Conservation (phyloP, 1,284 basidiomycete species). For the Gymnopus androsaceus region DNA sequence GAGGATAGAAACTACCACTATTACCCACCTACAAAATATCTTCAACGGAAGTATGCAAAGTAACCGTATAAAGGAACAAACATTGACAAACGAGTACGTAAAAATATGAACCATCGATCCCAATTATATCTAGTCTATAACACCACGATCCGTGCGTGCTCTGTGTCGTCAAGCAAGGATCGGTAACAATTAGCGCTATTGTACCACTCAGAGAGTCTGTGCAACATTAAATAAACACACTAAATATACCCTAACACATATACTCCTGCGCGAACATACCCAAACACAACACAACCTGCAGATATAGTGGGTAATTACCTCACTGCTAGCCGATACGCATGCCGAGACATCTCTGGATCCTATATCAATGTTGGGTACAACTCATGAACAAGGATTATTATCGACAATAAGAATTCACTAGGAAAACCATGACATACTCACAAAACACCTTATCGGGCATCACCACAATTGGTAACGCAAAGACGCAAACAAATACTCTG, state of each 20-base stretch:
- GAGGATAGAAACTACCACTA: conserved; percentile 18
- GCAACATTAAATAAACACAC: no score
- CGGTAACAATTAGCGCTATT: no score
- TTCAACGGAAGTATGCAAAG: conserved; percentile 26
- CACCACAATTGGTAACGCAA: conserved; percentile 24
- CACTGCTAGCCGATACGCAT: conserved; percentile 22
- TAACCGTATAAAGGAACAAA: conserved; percentile 35
- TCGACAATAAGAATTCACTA: conserved; percentile 20
- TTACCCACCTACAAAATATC: no score
- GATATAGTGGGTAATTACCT: conserved; percentile 25
- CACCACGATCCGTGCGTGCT: conserved; percentile 35
- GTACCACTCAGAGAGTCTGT: no score
- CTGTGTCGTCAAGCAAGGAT: conserved; percentile 23
- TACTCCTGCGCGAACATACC: no score
- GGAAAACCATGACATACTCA: conserved; percentile 31
- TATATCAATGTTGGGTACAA: conserved; percentile 29
- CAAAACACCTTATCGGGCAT: conserved; percentile 26
- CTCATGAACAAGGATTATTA: conserved; percentile 22
- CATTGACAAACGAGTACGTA: conserved; percentile 31
- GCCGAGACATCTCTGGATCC: conserved; percentile 27
- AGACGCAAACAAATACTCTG: no score
- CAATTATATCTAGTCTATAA: no score
- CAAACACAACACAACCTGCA: conserved; percentile 28
- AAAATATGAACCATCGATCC: conserved; percentile 40
- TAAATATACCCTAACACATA: no score